These are phyloP conservation scores for Aspergillus sp. DNA, from an alignment of 2,329 filamentous ascomycete species.

Conservation along the genomic window DNA sequence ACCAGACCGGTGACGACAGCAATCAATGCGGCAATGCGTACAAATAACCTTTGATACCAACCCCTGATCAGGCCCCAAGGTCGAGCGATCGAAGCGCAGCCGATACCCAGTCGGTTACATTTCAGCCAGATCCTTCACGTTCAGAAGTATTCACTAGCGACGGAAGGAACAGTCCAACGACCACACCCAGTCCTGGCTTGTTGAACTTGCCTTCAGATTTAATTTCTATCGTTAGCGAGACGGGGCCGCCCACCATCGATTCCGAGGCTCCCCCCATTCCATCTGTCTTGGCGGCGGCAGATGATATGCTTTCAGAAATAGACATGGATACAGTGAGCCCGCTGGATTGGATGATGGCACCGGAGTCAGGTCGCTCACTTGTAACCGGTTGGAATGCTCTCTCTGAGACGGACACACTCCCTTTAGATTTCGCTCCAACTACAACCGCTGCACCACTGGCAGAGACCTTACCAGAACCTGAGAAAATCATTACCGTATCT, in stretches of 20 bases:
- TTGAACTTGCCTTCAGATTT: constrained; percentile 1
- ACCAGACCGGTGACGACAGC: constrained; percentile 6
- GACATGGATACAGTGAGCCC: constrained; percentile 1
- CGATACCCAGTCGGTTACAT: background rate
- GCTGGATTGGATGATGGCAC: background rate
- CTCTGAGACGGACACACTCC: background rate
- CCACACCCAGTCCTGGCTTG: background rate
- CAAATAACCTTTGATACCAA: constrained; percentile 1
- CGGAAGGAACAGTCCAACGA: background rate
- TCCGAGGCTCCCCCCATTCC: background rate
- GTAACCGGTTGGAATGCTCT: background rate
- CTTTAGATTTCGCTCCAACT: constrained; percentile 1
- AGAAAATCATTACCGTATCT: background rate
- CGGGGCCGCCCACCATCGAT: background rate
- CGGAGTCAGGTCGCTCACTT: background rate
- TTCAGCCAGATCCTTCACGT: background rate
- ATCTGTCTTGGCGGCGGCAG: background rate
- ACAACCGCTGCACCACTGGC: constrained; percentile 3
- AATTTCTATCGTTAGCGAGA: background rate
- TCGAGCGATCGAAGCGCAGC: background rate
- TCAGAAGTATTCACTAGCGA: constrained; percentile 1
- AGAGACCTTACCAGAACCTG: constrained; percentile 3
- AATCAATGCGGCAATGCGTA: constrained; percentile 5
- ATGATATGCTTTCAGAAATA: constrained; percentile 4
- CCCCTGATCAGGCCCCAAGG: background rate